Evolutionary conservation across 129 eudicot genomes (phyloP), one percentile per base, ranked within the genome.

Genomic region (Heracleum sosnowskyi): DNA sequence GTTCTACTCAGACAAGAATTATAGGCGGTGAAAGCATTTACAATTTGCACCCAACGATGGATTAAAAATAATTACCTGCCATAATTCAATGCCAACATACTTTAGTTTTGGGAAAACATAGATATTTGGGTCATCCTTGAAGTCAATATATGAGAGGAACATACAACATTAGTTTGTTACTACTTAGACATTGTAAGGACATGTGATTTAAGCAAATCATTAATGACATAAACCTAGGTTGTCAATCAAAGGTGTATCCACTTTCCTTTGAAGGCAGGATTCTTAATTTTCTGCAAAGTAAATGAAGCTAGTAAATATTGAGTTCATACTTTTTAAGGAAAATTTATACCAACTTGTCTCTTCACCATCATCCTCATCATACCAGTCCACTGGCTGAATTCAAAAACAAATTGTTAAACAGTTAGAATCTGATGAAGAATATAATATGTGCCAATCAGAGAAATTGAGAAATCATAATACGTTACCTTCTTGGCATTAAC

Each of bases 321-420:
- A 55, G 16, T 41, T 28, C 33, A n/a, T 60, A 16, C 11, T 69
- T 77, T 73, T 64, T 7, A 6, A n/a, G 57, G 5, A 2, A 1
- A 71, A 72, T 16, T 39, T 42, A 8, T 6, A 12, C 15, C 3
- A 4, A 12, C 35, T 28, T 5, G 97, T 91, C 98, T 97, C 91
- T 85, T 91, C 97, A 71, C 98, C 98, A 87, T 94, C 98, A 87
- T 94, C 98, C 83, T 94, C 98, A 72, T 94, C 97, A 90, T 94
- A 93, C 98, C 98, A 94, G 78, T 94, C 98, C 79, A 91, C 98
- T 73, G 98, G 98, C 98, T 94, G 89, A 73, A 81, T 63, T 82
- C 51, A 7, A 6, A 66, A 66, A 57, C 40, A 78, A 46, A 26
- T 39, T 47, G 29, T 17, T 8, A 37, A 36, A 49, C 18, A 24